These are phyloP conservation scores for Sporobolomyces pararoseus DNA, from an alignment of 768 basidiomycete species.

Conservation along the genomic window DNA sequence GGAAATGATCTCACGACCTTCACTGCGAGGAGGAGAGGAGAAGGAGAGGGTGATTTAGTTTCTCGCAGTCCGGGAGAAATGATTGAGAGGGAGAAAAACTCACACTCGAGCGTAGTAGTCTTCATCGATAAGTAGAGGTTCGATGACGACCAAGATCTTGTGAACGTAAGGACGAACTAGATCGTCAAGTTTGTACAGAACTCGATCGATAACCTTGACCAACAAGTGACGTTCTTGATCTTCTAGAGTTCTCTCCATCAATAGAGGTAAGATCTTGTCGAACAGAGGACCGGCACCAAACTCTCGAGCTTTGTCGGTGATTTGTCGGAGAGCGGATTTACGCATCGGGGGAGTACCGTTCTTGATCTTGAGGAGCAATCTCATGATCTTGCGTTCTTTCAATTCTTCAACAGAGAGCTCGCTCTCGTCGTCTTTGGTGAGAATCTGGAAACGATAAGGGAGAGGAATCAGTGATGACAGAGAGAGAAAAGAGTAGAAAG, in stretches of 20 bases:
- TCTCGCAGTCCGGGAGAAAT: neutral
- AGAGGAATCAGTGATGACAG: neutral
- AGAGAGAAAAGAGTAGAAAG: neutral
- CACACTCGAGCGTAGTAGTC: conserved; percentile 58
- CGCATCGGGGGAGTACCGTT: conserved; percentile 98
- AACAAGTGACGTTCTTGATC: conserved; percentile 97
- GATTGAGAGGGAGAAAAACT: neutral
- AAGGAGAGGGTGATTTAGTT: conserved; percentile 56
- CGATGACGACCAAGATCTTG: conserved; percentile 99
- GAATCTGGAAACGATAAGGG: conserved; percentile 36
- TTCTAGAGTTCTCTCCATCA: conserved; percentile 88
- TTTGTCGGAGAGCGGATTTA: conserved; percentile 94
- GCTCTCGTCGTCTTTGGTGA: conserved; percentile 65
- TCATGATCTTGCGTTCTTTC: conserved; percentile 99
- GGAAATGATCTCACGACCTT: conserved; percentile 98
- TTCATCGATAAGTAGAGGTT: conserved; percentile 96
- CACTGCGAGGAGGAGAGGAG: conserved; percentile 88
- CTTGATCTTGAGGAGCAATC: conserved; percentile 94
- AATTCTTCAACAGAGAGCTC: conserved; percentile 91
- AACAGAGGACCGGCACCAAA: conserved; percentile 97
- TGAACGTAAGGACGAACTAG: conserved; percentile 98
- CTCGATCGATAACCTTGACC: conserved; percentile 98
- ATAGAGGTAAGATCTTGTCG: conserved; percentile 94
- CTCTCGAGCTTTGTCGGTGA: conserved; percentile 97
- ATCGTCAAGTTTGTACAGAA: conserved; percentile 97